Percentiles rank a stretch among this genome's conserved stretches.
phyloP scores from a whole-genome alignment of 2,329 filamentous ascomycete species.

The Pyricularia grisea region DNA sequence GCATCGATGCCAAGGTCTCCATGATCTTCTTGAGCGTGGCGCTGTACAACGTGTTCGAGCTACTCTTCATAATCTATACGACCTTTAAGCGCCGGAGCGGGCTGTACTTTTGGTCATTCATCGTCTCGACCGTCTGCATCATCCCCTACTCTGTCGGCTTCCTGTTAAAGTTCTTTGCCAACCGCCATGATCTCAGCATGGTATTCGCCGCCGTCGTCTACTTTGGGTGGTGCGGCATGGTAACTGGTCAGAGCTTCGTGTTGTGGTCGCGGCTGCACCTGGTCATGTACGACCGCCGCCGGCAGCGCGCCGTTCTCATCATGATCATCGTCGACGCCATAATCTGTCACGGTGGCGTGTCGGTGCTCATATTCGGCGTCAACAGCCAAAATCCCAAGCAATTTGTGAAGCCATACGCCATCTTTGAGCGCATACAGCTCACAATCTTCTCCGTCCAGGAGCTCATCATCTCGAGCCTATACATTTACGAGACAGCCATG shows the following conservation, averaged over 20 bases:
- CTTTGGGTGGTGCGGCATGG: constrained; percentile 44
- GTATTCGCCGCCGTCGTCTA: background rate
- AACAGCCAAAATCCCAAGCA: constrained; percentile 25
- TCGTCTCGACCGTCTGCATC: constrained; percentile 2
- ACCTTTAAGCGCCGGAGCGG: background rate
- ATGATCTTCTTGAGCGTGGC: background rate
- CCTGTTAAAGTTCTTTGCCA: constrained; percentile 1
- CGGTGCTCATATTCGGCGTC: constrained; percentile 43
- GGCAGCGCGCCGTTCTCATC: constrained; percentile 37
- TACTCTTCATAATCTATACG: background rate
- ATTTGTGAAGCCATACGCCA: constrained; percentile 29
- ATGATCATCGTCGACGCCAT: constrained; percentile 50
- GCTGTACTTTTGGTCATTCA: constrained; percentile 5
- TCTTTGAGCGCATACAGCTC: constrained; percentile 46
- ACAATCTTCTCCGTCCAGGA: constrained; percentile 48
- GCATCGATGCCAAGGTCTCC: background rate
- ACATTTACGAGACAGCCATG: constrained; percentile 41
- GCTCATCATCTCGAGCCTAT: constrained; percentile 40
- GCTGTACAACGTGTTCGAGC: constrained; percentile 1
- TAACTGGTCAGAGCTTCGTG: constrained; percentile 52
- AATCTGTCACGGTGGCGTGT: constrained; percentile 42
- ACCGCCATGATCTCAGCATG: background rate
- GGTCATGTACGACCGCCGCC: constrained; percentile 37
- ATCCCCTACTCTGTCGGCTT: background rate
- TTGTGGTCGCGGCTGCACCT: constrained; percentile 55